A percentile compares a stretch with the other conserved stretches of the same genome.
Conservation (phyloP, 495 filamentous ascomycete genomes). For the Margaritispora aquatica region DNA sequence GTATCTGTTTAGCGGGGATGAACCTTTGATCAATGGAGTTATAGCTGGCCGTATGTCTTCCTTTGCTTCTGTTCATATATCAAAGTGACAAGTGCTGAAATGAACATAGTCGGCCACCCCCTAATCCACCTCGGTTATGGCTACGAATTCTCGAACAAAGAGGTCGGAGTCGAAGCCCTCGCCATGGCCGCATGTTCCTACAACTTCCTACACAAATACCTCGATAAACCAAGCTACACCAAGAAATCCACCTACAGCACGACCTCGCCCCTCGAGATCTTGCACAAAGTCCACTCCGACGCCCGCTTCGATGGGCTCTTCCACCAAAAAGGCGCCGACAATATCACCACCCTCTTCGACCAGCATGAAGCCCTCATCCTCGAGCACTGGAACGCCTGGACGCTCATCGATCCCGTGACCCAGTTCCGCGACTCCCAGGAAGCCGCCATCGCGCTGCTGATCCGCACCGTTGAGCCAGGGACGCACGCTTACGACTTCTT, state of each 20-base stretch:
- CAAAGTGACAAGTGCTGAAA: background rate
- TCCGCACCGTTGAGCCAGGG: constrained; percentile 50
- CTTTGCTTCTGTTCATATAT: constrained; percentile 2
- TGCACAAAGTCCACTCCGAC: constrained; percentile 53
- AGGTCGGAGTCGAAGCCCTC: constrained; percentile 80
- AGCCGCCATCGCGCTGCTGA: constrained; percentile 65
- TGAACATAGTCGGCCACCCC: constrained; percentile 74
- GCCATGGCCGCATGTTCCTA: constrained; percentile 65
- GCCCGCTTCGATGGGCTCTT: constrained; percentile 55
- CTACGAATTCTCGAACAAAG: constrained; percentile 71
- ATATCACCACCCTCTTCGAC: constrained; percentile 61
- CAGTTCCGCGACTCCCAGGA: constrained; percentile 76
- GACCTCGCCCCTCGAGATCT: constrained; percentile 57
- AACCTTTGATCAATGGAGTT: constrained; percentile 74
- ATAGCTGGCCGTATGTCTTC: constrained; percentile 65
- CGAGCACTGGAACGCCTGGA: constrained; percentile 87
- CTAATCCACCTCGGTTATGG: constrained; percentile 87
- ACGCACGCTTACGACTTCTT: constrained; percentile 78
- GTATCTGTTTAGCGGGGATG: constrained; percentile 66
- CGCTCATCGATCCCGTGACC: constrained; percentile 51
- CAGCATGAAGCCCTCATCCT: constrained; percentile 62
- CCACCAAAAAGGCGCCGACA: constrained; percentile 47
- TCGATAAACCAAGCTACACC: constrained; percentile 65
- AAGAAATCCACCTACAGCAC: constrained; percentile 42
- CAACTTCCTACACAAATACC: constrained; percentile 68